A percentile compares a stretch with the other conserved stretches of the same genome.
Conservation (phyloP, 2,329 filamentous ascomycete genomes). For the Periglandula ipomoeae region DNA sequence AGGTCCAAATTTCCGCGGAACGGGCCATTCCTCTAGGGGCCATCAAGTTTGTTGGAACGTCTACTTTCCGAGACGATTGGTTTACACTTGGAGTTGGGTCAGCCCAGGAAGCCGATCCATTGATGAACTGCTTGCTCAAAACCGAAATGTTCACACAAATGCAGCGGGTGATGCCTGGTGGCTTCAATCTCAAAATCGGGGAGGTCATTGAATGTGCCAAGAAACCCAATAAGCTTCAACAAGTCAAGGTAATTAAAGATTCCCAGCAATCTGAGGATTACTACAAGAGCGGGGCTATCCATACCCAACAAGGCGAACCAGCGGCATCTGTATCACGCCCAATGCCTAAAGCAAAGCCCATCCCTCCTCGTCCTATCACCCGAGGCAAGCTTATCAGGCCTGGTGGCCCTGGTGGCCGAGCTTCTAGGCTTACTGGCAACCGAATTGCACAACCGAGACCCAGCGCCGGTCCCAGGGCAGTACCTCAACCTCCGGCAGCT, state of each 20-base stretch:
- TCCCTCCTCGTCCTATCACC: constrained; percentile 83
- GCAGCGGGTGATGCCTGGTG: constrained; percentile 66
- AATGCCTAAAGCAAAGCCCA: constrained; percentile 78
- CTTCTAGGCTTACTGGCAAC: constrained; percentile 56
- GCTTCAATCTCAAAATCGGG: constrained; percentile 73
- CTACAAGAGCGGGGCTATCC: constrained; percentile 90
- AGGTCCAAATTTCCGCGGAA: constrained; percentile 73
- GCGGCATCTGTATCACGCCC: constrained; percentile 74
- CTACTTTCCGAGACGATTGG: constrained; percentile 87
- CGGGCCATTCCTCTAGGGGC: constrained; percentile 73
- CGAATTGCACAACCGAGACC: constrained; percentile 36
- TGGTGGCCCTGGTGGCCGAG: constrained; percentile 74
- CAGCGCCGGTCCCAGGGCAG: constrained; percentile 22
- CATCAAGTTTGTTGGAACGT: constrained; percentile 79
- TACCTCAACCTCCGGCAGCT: constrained; percentile 26
- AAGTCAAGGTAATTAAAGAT: constrained; percentile 87
- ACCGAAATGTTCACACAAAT: constrained; percentile 96
- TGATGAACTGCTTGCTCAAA: constrained; percentile 89
- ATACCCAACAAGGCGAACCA: constrained; percentile 76
- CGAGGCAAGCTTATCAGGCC: constrained; percentile 87
- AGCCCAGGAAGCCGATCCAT: constrained; percentile 83
- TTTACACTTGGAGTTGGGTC: constrained; percentile 89
- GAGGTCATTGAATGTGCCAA: constrained; percentile 91
- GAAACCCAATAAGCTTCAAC: constrained; percentile 86
- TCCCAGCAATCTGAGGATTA: constrained; percentile 66